Percentiles rank a stretch among this genome's conserved stretches.
Evolutionary conservation across 2,329 filamentous ascomycete species (phyloP).

Genomic region (Dactylonectria estremocensis): DNA sequence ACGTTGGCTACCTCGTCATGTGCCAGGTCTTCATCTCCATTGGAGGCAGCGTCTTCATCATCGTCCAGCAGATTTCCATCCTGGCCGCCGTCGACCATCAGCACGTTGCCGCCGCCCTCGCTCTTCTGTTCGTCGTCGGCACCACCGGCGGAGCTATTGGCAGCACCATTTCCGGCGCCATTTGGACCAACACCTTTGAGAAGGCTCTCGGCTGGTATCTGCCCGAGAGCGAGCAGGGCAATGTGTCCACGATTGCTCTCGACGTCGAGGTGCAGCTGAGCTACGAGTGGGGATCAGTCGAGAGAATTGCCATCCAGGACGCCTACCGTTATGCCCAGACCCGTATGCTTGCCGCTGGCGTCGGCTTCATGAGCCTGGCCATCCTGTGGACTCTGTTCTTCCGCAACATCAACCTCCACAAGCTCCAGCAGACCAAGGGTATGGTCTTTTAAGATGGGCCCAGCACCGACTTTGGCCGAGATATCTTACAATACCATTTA

Average conservation of each 20-base stretch:
- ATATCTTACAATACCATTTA: neutral
- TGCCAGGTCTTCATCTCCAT: conserved; percentile 68
- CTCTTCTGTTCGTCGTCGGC: conserved; percentile 47
- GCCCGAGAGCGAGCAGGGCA: neutral
- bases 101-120: conserved; percentile 51
- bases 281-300: conserved; percentile 57
- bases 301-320: conserved; percentile 57
- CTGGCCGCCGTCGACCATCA: conserved; percentile 52
- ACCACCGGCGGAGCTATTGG: conserved; percentile 50
- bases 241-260: conserved; percentile 59
- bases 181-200: conserved; percentile 51
- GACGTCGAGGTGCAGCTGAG: conserved; percentile 51
- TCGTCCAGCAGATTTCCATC: conserved; percentile 47
- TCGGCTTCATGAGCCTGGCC: conserved; percentile 41
- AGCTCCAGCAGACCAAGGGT: conserved; percentile 43
- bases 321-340: conserved; percentile 63
- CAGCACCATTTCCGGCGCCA: conserved; percentile 49
- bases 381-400: conserved; percentile 43
- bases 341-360: conserved; percentile 52
- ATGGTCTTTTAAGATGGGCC: conserved; percentile 37
- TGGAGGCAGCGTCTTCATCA: conserved; percentile 67
- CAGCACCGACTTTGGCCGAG: neutral
- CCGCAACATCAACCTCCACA: conserved; percentile 44
- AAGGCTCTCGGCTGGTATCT: conserved; percentile 63
- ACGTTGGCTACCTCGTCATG: conserved; percentile 62